A percentile compares a stretch with the other conserved stretches of the same genome.
Evolutionary conservation across 371 early-diverging fungal genomes (phyloP).

Genomic region (Mortierella sp.): DNA sequence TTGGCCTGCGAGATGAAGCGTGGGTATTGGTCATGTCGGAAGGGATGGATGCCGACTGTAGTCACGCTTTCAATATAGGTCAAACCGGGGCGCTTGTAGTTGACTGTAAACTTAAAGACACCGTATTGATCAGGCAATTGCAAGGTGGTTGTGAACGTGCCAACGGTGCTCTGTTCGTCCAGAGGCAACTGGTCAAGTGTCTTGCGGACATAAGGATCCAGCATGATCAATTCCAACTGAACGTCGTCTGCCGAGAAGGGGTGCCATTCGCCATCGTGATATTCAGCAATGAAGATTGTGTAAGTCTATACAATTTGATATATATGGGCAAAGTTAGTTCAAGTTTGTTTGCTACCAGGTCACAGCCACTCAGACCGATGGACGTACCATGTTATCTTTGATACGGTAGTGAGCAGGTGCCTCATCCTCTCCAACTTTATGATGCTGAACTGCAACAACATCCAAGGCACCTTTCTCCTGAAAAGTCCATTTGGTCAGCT

Average conservation of each 20-base stretch:
- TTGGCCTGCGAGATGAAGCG: constrained; percentile 91
- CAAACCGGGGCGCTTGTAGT: constrained; percentile 89
- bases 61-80: constrained; percentile 80
- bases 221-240: constrained; percentile 94
- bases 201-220: constrained; percentile 95
- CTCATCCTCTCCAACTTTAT: constrained; percentile 74
- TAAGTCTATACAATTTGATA: constrained; percentile 70
- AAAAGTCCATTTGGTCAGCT: constrained; percentile 90
- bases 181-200: constrained; percentile 71
- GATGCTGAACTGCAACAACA: constrained; percentile 72
- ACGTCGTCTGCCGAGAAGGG: constrained; percentile 82
- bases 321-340: background rate
- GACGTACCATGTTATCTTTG: constrained; percentile 89
- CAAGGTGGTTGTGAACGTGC: constrained; percentile 67
- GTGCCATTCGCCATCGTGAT: constrained; percentile 82
- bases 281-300: constrained; percentile 83
- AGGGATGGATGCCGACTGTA: constrained; percentile 89
- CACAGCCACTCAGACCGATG: background rate
- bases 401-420: constrained; percentile 86
- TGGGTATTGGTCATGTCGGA: constrained; percentile 95
- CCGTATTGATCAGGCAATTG: constrained; percentile 95
- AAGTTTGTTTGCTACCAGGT: background rate
- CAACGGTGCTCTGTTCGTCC: constrained; percentile 28
- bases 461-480: constrained; percentile 93
- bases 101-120: constrained; percentile 94